Percentiles rank a stretch among this genome's conserved stretches.
These are phyloP conservation scores for Triticum turgidum DNA, from an alignment of 176 grass and related monocot species.

Conservation along the genomic window DNA sequence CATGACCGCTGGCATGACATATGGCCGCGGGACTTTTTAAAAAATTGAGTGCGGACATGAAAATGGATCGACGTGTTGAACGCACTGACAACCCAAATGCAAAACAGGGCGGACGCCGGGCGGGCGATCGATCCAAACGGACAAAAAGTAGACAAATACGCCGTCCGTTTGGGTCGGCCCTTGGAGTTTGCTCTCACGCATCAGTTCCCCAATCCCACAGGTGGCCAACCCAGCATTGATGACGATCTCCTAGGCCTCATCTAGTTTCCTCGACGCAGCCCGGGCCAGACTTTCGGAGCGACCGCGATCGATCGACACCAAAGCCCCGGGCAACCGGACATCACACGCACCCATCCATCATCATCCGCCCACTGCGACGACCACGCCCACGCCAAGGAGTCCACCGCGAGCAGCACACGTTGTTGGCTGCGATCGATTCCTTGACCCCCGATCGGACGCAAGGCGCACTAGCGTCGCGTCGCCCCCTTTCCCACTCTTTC, in stretches of 20 bases:
- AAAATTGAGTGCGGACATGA: no score
- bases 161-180: no score
- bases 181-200: background rate
- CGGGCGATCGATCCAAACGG: no score
- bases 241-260: background rate
- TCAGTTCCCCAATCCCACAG: background rate
- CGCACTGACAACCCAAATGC: no score
- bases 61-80: no score
- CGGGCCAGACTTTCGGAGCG: background rate
- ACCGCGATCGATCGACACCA: background rate
- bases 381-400: background rate
- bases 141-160: no score
- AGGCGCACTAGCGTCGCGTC: background rate
- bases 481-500: background rate
- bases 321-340: background rate
- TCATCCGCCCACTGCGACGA: no score
- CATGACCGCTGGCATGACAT: no score
- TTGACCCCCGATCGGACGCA: background rate
- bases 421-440: background rate
- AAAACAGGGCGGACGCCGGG: no score
- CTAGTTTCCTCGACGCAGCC: background rate
- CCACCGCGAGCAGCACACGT: conserved; percentile 19
- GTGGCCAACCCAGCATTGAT: background rate
- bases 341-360: background rate
- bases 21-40: no score